These are phyloP conservation scores for Alnus glutinosa DNA, from an alignment of 306 rosid genomes.

Conservation along the genomic window DNA sequence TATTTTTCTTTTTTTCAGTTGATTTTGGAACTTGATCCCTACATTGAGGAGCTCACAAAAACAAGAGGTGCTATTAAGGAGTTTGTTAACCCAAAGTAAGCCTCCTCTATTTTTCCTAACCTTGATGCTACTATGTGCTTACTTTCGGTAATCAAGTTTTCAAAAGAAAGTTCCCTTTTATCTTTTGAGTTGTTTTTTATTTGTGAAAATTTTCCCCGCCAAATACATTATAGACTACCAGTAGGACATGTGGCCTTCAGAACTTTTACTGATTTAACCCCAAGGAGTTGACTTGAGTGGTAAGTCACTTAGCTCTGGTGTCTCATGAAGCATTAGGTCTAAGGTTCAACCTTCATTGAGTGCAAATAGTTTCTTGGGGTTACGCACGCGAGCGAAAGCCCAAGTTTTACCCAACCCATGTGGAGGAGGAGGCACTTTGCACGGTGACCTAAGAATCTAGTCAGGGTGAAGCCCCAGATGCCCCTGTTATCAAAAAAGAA, in stretches of 20 bases:
- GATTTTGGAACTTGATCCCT: slow-evolving; percentile 88
- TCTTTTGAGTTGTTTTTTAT: not conserved
- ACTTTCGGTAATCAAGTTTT: not conserved
- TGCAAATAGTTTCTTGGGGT: too few relatives aligned
- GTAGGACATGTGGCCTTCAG: not conserved
- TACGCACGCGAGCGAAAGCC: too few relatives aligned
- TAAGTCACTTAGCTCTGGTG: too few relatives aligned
- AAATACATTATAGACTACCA: not conserved
- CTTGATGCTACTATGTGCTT: slow-evolving; percentile 7
- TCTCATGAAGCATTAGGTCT: too few relatives aligned
- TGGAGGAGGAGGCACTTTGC: too few relatives aligned
- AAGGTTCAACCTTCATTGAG: too few relatives aligned
- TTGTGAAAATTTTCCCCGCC: not conserved
- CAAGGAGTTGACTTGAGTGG: too few relatives aligned
- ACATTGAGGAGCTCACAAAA: slow-evolving; percentile 86
- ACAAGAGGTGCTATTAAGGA: slow-evolving; percentile 86
- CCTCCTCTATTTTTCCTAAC: slow-evolving; percentile 22
- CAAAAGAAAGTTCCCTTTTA: not conserved
- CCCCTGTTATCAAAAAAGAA: too few relatives aligned
- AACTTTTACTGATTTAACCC: not conserved
- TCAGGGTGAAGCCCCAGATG: too few relatives aligned
- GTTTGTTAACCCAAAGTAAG: slow-evolving; percentile 97
- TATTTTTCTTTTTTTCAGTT: slow-evolving; percentile 50
- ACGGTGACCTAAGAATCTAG: too few relatives aligned
- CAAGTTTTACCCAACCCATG: too few relatives aligned